Evolutionary conservation across 768 basidiomycete species (phyloP), one percentile per base, ranked within the genome.

Genomic region (Coprinopsis sp.): DNA sequence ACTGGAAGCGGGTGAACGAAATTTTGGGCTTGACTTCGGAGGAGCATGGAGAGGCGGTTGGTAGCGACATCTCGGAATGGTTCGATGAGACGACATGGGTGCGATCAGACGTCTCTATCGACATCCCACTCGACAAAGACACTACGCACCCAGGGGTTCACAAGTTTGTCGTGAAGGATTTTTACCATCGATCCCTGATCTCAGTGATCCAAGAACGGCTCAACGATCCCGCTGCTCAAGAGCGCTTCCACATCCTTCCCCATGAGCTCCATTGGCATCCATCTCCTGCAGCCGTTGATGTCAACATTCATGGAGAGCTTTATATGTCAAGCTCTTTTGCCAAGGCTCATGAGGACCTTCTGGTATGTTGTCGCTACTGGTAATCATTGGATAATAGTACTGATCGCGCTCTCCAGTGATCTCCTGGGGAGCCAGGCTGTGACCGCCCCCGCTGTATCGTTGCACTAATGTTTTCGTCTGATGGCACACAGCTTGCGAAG

Each of bases 381-480:
- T n/a, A n/a, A n/a, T n/a, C n/a, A n/a, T n/a, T n/a, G n/a, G n/a
- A n/a, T n/a, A n/a, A n/a, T n/a, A n/a, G n/a, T n/a, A n/a, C n/a
- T 18, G 36, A 18, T n/a, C 18, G 6, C 21, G 36, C 36, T 37
- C 6, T 8, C 10, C 8, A 13, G 36, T 37, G 6, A 6, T 37
- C 8, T 8, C 6, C 14, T 37, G n/a, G 6, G 8, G 14, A n/a
- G 36, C 21, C 14, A 7, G 36, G 21, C 36, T 37, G 36, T 6
- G 36, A 37, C 6, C 14, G 14, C 7, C 36, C 36, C 7, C 36
- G 18, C 18, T 37, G 16, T 2, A 11, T 66, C 6, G 58, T 56
- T 0, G 57, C 49, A 2, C 22, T 64, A 3, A 60, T 63, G 58
- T 43, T 65, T 45, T 52, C 50, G 50, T 59, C 58, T 22, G 53